Percentiles rank a stretch among this genome's conserved stretches.
Conservation (phyloP, 2,329 filamentous ascomycete species). For the Didymellaceae sp. region DNA sequence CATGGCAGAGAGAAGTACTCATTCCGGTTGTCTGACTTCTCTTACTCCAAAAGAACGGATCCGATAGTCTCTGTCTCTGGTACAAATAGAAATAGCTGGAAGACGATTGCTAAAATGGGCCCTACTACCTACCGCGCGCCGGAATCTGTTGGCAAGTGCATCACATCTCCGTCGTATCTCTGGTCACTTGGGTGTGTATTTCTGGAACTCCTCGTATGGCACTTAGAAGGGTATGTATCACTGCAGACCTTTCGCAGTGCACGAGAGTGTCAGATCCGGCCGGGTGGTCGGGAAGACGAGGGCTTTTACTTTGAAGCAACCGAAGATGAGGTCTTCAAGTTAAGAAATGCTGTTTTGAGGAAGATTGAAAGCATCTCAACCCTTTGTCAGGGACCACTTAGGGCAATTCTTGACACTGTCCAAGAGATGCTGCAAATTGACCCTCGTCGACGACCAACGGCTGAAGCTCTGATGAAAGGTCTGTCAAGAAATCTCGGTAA, state of each 20-base stretch:
- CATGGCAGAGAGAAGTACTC: slow-evolving; percentile 6
- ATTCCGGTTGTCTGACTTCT: slow-evolving; percentile 17
- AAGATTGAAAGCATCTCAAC: too few relatives aligned
- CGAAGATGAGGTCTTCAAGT: neutral
- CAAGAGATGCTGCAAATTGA: neutral
- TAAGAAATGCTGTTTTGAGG: neutral
- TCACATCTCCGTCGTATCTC: slow-evolving; percentile 2
- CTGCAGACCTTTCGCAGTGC: neutral
- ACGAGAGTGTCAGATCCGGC: neutral
- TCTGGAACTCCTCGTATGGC: slow-evolving; percentile 6
- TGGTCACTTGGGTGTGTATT: slow-evolving; percentile 9
- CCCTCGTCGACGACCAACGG: neutral
- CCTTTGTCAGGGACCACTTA: neutral
- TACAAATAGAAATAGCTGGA: neutral
- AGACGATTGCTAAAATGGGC: neutral
- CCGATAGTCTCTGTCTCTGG: neutral
- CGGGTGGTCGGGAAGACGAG: neutral
- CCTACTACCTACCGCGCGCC: slow-evolving; percentile 6
- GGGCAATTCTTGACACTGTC: neutral
- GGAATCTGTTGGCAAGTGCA: neutral
- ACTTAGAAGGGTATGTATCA: neutral
- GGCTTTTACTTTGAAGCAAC: slow-evolving; percentile 3
- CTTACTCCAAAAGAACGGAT: slow-evolving; percentile 10
- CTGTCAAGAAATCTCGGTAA: too few relatives aligned
- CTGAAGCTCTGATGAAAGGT: neutral